Evolutionary conservation across 176 grass and related monocot species (phyloP).

Genomic region (Ampelocalamus luodianensis): DNA sequence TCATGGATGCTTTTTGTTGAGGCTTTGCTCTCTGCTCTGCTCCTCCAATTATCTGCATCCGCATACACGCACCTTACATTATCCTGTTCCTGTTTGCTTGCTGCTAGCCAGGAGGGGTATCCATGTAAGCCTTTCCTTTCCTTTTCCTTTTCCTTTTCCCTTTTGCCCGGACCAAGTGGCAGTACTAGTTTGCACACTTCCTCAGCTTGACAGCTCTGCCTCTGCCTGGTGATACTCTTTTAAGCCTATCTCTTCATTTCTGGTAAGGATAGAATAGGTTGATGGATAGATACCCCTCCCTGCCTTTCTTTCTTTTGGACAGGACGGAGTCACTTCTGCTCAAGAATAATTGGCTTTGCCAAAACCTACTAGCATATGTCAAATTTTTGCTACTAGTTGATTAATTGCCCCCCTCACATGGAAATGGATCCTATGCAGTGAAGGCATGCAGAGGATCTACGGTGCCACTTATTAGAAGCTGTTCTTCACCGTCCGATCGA

Average conservation of each 20-base stretch:
- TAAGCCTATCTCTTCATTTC: conserved; percentile 21
- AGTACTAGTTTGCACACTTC: conserved; percentile 2
- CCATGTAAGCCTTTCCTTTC: neutral
- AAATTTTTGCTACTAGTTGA: neutral
- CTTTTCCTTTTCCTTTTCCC: neutral
- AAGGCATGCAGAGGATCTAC: no score
- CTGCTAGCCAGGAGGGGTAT: neutral
- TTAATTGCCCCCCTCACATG: neutral
- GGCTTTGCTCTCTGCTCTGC: conserved; percentile 16
- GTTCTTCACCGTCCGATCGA: no score
- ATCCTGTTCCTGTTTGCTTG: conserved; percentile 32
- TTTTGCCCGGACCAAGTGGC: conserved; percentile 30
- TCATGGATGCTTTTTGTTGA: conserved; percentile 24
- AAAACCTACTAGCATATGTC: neutral
- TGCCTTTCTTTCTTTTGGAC: neutral
- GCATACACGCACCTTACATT: neutral
- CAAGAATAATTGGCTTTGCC: conserved; percentile 15
- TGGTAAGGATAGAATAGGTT: neutral
- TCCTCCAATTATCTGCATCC: conserved; percentile 29
- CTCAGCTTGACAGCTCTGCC: conserved; percentile 29
- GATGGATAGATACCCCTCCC: conserved; percentile 16
- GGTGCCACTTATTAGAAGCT: no score
- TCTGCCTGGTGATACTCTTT: neutral
- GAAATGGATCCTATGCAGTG: no score
- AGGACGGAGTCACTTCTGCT: conserved; percentile 2